phyloP scores from a whole-genome alignment of 257 asterid genomes.

The Asclepias syriaca region DNA sequence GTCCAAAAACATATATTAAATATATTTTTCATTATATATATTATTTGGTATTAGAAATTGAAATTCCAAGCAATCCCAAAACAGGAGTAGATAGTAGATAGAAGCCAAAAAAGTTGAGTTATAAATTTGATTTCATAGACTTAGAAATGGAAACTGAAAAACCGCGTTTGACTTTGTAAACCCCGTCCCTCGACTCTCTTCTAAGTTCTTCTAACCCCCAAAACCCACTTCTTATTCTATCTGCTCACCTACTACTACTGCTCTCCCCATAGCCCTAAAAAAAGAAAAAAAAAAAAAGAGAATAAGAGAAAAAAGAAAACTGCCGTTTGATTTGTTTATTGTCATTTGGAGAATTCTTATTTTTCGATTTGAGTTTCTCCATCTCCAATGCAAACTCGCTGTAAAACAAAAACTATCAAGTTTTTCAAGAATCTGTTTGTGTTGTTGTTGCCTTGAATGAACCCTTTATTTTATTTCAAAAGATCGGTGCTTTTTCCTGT shows the following conservation, averaged over 20 bases:
- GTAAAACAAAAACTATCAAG: not conserved
- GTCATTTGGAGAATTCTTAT: not conserved
- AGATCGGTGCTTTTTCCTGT: not conserved
- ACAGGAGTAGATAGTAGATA: not conserved
- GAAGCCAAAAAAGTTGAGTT: not conserved
- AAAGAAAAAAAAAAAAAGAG: too few relatives aligned
- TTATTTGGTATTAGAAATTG: too few relatives aligned
- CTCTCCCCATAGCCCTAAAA: not conserved
- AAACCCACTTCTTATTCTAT: too few relatives aligned
- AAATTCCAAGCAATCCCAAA: too few relatives aligned
- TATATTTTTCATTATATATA: too few relatives aligned
- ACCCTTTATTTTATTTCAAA: not conserved
- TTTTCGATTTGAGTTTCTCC: not conserved
- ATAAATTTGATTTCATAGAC: not conserved
- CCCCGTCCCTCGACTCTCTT: not conserved
- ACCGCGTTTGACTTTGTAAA: slow-evolving; percentile 25
- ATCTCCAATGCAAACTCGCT: not conserved
- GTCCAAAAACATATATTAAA: too few relatives aligned
- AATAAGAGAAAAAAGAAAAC: not conserved
- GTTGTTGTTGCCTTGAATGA: not conserved
- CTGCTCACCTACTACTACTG: not conserved
- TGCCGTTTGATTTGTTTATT: not conserved
- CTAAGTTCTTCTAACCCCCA: not conserved
- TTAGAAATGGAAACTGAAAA: not conserved
- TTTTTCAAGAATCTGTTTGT: not conserved